Percentiles rank a stretch among this genome's conserved stretches.
These are phyloP conservation scores for Diaporthe vexans DNA, from an alignment of 2,329 filamentous ascomycete genomes.

Conservation along the genomic window DNA sequence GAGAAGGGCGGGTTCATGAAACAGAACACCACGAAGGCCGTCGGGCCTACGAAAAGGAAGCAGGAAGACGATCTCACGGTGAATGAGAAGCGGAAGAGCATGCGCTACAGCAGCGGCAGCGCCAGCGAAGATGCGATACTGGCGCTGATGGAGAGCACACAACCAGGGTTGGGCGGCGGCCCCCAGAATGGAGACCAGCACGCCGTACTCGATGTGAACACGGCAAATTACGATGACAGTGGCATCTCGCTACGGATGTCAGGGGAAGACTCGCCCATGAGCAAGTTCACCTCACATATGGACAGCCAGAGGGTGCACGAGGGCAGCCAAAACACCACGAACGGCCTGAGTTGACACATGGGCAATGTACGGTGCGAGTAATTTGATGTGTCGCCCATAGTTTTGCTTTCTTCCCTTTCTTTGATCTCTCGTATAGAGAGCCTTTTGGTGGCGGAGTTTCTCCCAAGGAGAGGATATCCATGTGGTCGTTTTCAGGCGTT, in stretches of 20 bases:
- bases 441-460: constrained; percentile 7
- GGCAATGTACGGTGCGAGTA: neutral
- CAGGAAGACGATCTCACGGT: constrained; percentile 4
- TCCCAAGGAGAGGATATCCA: neutral
- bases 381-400: constrained; percentile 9
- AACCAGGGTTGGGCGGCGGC: constrained; percentile 61
- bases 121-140: constrained; percentile 62
- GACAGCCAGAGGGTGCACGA: constrained; percentile 37
- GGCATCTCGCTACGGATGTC: constrained; percentile 80
- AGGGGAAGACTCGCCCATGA: constrained; percentile 74
- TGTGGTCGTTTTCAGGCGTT: constrained; percentile 33
- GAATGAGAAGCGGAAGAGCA: constrained; percentile 35
- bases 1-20: constrained; percentile 91
- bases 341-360: constrained; percentile 36
- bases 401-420: constrained; percentile 20
- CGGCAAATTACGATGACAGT: constrained; percentile 75
- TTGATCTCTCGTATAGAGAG: constrained; percentile 11
- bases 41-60: constrained; percentile 44
- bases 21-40: constrained; percentile 59
- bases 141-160: constrained; percentile 61
- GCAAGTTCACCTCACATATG: constrained; percentile 65
- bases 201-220: constrained; percentile 60
- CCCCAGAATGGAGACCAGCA: constrained; percentile 59
- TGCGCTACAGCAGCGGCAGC: constrained; percentile 57
- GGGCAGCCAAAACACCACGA: constrained; percentile 31